These are phyloP conservation scores for Toxoplasma gondii DNA, from an alignment of 169 alveolate genomes.

Conservation along the genomic window DNA sequence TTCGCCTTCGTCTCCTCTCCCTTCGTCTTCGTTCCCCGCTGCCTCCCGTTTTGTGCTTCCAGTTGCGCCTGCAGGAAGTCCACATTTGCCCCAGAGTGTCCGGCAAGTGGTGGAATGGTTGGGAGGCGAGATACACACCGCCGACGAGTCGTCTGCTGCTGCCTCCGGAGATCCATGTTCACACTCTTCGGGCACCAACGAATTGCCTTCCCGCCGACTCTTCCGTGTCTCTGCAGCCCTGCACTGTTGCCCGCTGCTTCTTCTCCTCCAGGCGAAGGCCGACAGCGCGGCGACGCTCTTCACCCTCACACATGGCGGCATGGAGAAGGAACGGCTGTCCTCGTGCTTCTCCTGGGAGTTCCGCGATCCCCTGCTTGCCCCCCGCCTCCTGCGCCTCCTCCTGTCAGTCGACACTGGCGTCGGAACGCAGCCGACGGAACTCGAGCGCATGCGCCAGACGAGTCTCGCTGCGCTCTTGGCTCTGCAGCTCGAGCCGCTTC, in stretches of 20 bases:
- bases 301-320: neutral
- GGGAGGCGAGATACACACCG: neutral
- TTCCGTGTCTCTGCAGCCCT: slow-evolving; percentile 25
- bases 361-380: neutral
- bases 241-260: slow-evolving; percentile 6
- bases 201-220: slow-evolving; percentile 1
- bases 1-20: neutral
- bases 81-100: slow-evolving; percentile 13
- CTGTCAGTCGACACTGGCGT: neutral
- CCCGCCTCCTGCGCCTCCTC: neutral
- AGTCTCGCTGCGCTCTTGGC: slow-evolving; percentile 31
- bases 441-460: neutral
- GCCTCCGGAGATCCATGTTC: neutral
- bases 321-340: neutral
- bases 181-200: neutral
- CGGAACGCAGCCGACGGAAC: neutral
- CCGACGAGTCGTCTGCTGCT: neutral
- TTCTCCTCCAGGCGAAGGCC: neutral
- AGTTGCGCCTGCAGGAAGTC: neutral
- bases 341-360: neutral
- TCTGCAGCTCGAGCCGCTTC: neutral
- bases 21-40: neutral
- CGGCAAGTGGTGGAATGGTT: slow-evolving; percentile 32
- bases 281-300: neutral
- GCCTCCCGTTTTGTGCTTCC: neutral